phyloP scores from a whole-genome alignment of 169 alveolate genomes.

The Cryptosporidium sp. region DNA sequence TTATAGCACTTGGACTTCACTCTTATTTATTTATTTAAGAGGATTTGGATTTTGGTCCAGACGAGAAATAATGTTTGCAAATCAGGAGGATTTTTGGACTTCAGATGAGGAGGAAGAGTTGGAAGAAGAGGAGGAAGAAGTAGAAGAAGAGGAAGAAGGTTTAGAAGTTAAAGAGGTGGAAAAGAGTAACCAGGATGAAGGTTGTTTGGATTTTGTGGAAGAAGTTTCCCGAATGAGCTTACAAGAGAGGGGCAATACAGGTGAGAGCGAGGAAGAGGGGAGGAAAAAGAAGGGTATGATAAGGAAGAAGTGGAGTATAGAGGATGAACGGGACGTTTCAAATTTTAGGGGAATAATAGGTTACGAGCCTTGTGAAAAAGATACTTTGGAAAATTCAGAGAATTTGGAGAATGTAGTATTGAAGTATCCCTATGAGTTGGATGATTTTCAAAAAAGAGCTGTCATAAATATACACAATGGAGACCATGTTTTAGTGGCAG shows the following conservation, averaged over 20 bases:
- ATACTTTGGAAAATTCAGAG: not conserved
- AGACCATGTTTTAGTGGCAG: constrained; percentile 96
- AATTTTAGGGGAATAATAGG: constrained; percentile 26
- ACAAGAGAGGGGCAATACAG: too few relatives aligned
- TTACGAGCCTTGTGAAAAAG: constrained; percentile 8
- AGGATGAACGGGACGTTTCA: constrained; percentile 5
- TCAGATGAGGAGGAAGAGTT: constrained; percentile 61
- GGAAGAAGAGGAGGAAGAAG: constrained; percentile 1
- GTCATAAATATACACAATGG: constrained; percentile 91
- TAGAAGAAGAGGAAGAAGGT: not conserved
- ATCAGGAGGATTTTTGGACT: constrained; percentile 70
- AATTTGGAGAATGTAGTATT: constrained; percentile 79
- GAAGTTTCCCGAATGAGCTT: too few relatives aligned
- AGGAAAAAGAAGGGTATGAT: not conserved
- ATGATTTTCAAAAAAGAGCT: constrained; percentile 96
- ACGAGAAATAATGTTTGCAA: constrained; percentile 17
- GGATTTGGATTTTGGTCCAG: not conserved
- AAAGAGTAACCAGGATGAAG: not conserved
- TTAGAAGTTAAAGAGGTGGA: not conserved
- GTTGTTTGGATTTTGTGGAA: too few relatives aligned
- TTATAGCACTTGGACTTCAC: too few relatives aligned
- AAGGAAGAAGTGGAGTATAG: constrained; percentile 60
- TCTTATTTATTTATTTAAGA: too few relatives aligned
- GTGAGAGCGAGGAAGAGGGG: not conserved
- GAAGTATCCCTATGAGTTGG: constrained; percentile 94